These are phyloP conservation scores for Paraphaeosphaeria sporulosa DNA, from an alignment of 2,329 filamentous ascomycete genomes.

Conservation along the genomic window DNA sequence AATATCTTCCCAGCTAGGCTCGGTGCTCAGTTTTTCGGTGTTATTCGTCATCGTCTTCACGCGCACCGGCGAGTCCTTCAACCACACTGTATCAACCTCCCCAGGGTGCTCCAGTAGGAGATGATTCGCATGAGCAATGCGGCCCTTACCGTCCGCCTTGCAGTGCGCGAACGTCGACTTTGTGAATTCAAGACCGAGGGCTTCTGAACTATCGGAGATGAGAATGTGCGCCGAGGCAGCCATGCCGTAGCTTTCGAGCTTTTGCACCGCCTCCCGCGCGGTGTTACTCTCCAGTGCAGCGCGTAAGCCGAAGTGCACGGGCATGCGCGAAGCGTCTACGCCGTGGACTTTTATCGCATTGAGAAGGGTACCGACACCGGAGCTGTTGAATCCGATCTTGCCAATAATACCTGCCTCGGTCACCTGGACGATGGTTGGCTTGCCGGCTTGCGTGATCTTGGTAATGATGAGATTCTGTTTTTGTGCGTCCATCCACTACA, in stretches of 20 bases:
- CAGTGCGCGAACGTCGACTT: slow-evolving; percentile 45
- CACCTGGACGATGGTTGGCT: slow-evolving; percentile 62
- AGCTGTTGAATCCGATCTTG: slow-evolving; percentile 70
- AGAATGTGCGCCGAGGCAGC: slow-evolving; percentile 63
- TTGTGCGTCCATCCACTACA: slow-evolving; percentile 60
- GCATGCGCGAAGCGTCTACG: slow-evolving; percentile 60
- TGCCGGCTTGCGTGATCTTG: slow-evolving; percentile 53
- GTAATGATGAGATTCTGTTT: slow-evolving; percentile 59
- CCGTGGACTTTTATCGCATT: slow-evolving; percentile 69
- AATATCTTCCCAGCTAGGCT: slow-evolving; percentile 40
- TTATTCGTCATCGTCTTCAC: slow-evolving; percentile 49
- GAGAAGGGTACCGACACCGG: slow-evolving; percentile 65
- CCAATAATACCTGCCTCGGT: slow-evolving; percentile 69
- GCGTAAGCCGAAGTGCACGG: slow-evolving; percentile 68
- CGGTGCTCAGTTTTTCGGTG: slow-evolving; percentile 24
- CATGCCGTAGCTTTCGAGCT: slow-evolving; percentile 57
- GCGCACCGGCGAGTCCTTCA: slow-evolving; percentile 51
- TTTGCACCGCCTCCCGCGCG: slow-evolving; percentile 55
- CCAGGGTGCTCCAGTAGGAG: slow-evolving; percentile 49
- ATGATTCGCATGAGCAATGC: slow-evolving; percentile 56
- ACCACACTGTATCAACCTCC: slow-evolving; percentile 52
- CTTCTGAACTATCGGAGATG: slow-evolving; percentile 57
- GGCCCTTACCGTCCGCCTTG: slow-evolving; percentile 41
- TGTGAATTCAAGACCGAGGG: slow-evolving; percentile 59
- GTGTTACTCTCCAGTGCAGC: slow-evolving; percentile 61